These are phyloP conservation scores for Hortaea sp. DNA, from an alignment of 2,329 filamentous ascomycete genomes.

Conservation along the genomic window DNA sequence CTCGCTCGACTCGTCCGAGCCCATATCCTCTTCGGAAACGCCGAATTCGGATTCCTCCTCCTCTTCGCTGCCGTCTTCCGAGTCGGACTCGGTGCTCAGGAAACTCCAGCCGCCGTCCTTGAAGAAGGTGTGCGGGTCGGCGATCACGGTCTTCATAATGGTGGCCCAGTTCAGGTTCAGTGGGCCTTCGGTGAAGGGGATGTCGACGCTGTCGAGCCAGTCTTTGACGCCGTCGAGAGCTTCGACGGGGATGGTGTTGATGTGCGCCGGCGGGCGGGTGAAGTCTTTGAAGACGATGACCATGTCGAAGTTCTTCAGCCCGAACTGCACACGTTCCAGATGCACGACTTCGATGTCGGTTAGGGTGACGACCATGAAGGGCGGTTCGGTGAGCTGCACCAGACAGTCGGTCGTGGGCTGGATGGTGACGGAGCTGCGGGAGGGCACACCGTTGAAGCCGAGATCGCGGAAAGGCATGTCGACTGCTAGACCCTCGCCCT, in stretches of 20 bases:
- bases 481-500: constrained; percentile 81
- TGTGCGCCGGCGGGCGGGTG: constrained; percentile 75
- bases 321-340: constrained; percentile 88
- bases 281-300: constrained; percentile 99
- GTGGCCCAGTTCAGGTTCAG: constrained; percentile 98
- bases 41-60: constrained; percentile 90
- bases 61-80: constrained; percentile 64
- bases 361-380: constrained; percentile 90
- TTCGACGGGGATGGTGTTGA: constrained; percentile 97
- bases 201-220: constrained; percentile 92
- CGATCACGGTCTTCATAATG: constrained; percentile 98
- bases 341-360: constrained; percentile 95
- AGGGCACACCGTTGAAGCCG: constrained; percentile 92
- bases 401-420: constrained; percentile 95
- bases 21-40: constrained; percentile 73
- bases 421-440: constrained; percentile 88
- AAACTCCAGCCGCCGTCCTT: constrained; percentile 92
- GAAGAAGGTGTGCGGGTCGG: constrained; percentile 92
- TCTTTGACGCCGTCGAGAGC: constrained; percentile 92
- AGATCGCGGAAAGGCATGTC: constrained; percentile 96
- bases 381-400: constrained; percentile 92
- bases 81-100: constrained; percentile 77
- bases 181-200: constrained; percentile 86
- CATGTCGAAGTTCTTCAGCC: constrained; percentile 96
- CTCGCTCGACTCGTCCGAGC: constrained; percentile 67